Evolutionary conservation across 331 rosid genomes (phyloP), one percentile per base, ranked within the genome.

Genomic region (Ulmus americana): DNA sequence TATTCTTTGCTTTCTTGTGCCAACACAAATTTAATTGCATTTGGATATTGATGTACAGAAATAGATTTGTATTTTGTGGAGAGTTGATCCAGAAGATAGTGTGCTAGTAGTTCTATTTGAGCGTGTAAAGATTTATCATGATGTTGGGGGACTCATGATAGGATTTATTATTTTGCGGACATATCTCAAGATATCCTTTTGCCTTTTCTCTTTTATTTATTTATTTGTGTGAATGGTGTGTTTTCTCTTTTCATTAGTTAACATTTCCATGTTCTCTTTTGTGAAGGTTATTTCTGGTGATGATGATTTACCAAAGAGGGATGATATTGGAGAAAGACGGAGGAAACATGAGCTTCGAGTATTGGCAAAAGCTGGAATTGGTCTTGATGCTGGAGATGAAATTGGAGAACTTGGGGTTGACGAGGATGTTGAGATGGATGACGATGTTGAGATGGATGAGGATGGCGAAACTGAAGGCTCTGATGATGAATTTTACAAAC

Each of bases 221-320:
- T 10, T 7, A 11, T 39, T 16, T 53, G 8, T 53, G 39, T 18
- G 58, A 38, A 18, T 7, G 7, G 35, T 15, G 53, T 45, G 50
- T 76, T 39, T 39, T 46, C 45, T 61, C 47, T 28, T 28, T 28
- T 28, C 35, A 28, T 28, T 28, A 28, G 35, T 3, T 28, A 28
- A 28, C 4, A 3, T 28, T 28, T 28, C 35, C 35, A 28, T 28
- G 35, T 28, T 28, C 6, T 74, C 55, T 12, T 54, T 76, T 16
- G 59, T 61, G 49, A 65, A 88, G 97, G 90, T 74, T 55, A 59
- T 84, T 60, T 89, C 91, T 77, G 98, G 98, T 15, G 95, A 85
- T 77, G 95, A 89, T 74, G 98, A 92, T 77, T 68, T 92, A 61
- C 98, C 95, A 15, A 69, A 57, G 76, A 82, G 85, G 73, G 95